Base-by-base conservation (phyloP, 2,329 filamentous ascomycete genomes). In the Madurella mycetomatis region DNA sequence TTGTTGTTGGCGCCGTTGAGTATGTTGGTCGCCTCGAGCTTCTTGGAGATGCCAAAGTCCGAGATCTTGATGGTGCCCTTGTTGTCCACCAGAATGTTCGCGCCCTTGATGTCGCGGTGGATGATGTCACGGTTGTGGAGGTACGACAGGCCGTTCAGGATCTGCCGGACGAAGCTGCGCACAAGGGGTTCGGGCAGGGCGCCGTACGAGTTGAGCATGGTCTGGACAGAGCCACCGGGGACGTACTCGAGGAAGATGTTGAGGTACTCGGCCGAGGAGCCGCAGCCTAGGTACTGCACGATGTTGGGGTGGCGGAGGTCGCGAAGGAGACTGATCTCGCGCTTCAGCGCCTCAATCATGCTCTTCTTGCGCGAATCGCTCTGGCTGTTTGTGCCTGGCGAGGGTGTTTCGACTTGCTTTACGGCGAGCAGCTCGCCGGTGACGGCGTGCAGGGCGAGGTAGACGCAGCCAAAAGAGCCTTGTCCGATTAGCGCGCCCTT, bases 211-310 rank as follows among this genome's bases (percentile, higher is more conserved):
- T 96, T 94, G 61, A 99, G 86, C 92, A 99, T 97, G 9, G 90
- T 95, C 62, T 95, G 94, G 25, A 99, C 95, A 12, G 92, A 97
- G 44, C 94, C 94, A 72, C 94, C 94, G 15, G 94, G 90, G 32
- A 99, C 94, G 70, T 99, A 99, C 73, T 99, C 94, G 67, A 99
- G 85, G 84, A 99, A 99, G 87, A 99, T 99, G 76, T 99, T 99
- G 65, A 99, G 84, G 69, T 92, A 87, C 52, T 92, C 87, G 16
- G 90, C 84, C 58, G 95, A 94, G 9, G 90, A 92, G 66, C 92
- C 92, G 63, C 92, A 96, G 56, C 94, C 94, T 8, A 99, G 84
- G 68, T 99, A 99, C 69, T 96, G 94, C 70, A 99, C 94, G 68
- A 99, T 97, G 70, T 99, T 97, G 53, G 90, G 84, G 67, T 99